Evolutionary conservation across 768 basidiomycete genomes (phyloP).

Genomic region (Hysterangium stoloniferum): DNA sequence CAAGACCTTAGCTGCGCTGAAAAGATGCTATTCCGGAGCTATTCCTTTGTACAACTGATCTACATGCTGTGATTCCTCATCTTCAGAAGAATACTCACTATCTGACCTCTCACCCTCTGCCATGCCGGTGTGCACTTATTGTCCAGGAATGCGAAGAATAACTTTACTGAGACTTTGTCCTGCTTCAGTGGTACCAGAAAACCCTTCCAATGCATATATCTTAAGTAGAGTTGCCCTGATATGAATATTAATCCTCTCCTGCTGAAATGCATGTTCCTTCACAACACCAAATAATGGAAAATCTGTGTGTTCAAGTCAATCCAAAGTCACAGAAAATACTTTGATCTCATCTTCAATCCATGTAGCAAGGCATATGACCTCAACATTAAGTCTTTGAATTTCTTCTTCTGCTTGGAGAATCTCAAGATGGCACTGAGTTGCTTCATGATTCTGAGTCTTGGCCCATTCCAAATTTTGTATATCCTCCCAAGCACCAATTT

Average conservation of each 20-base stretch:
- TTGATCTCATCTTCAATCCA: slow-evolving; percentile 21
- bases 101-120: too few relatives aligned
- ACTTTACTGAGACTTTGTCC: too few relatives aligned
- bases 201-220: not conserved
- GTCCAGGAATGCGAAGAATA: too few relatives aligned
- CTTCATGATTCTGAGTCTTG: slow-evolving; percentile 29
- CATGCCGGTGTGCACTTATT: too few relatives aligned
- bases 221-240: not conserved
- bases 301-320: not conserved
- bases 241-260: not conserved
- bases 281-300: not conserved
- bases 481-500: slow-evolving; percentile 20
- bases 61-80: too few relatives aligned
- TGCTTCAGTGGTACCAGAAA: too few relatives aligned
- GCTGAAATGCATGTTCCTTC: not conserved
- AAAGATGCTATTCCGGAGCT: too few relatives aligned
- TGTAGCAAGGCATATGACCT: slow-evolving; percentile 22
- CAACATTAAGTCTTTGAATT: slow-evolving; percentile 24
- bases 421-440: slow-evolving; percentile 23
- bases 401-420: slow-evolving; percentile 27
- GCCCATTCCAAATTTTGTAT: slow-evolving; percentile 25
- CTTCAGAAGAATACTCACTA: too few relatives aligned
- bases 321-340: not conserved
- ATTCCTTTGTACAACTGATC: too few relatives aligned
- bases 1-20: too few relatives aligned